Evolutionary conservation across 2,329 filamentous ascomycete genomes (phyloP).

Genomic region (Fusarium hostae): DNA sequence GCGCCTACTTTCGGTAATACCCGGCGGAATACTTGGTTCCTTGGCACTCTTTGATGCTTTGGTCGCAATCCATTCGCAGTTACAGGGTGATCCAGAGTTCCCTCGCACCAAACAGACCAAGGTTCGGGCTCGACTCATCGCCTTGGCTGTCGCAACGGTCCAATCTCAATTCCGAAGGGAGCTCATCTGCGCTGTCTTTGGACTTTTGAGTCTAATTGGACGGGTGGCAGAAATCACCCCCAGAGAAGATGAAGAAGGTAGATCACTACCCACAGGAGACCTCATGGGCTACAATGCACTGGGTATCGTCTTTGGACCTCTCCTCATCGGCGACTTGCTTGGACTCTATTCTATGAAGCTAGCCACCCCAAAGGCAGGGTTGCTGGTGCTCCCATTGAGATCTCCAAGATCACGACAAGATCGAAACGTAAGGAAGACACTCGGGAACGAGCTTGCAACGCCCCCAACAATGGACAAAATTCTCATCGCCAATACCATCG

Average conservation of each 20-base stretch:
- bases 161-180: slow-evolving; percentile 69
- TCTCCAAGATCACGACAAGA: slow-evolving; percentile 54
- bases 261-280: slow-evolving; percentile 65
- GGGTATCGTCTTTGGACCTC: slow-evolving; percentile 72
- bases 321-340: slow-evolving; percentile 69
- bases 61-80: slow-evolving; percentile 68
- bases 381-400: slow-evolving; percentile 56
- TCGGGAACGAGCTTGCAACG: slow-evolving; percentile 10
- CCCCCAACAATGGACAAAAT: slow-evolving; percentile 64
- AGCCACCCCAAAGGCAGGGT: slow-evolving; percentile 54
- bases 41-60: slow-evolving; percentile 70
- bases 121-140: slow-evolving; percentile 72
- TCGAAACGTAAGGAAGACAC: slow-evolving; percentile 35
- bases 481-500: slow-evolving; percentile 66
- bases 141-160: slow-evolving; percentile 69
- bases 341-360: slow-evolving; percentile 61
- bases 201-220: slow-evolving; percentile 70
- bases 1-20: slow-evolving; percentile 69
- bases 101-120: slow-evolving; percentile 65
- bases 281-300: slow-evolving; percentile 73
- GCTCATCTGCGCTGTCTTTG: slow-evolving; percentile 74
- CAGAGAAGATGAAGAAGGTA: slow-evolving; percentile 62
- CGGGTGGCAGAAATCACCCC: slow-evolving; percentile 64
- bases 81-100: slow-evolving; percentile 63
- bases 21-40: slow-evolving; percentile 74